Evolutionary conservation across 352 stramenopile species (phyloP).

Genomic region (Vaucheria bursata): DNA sequence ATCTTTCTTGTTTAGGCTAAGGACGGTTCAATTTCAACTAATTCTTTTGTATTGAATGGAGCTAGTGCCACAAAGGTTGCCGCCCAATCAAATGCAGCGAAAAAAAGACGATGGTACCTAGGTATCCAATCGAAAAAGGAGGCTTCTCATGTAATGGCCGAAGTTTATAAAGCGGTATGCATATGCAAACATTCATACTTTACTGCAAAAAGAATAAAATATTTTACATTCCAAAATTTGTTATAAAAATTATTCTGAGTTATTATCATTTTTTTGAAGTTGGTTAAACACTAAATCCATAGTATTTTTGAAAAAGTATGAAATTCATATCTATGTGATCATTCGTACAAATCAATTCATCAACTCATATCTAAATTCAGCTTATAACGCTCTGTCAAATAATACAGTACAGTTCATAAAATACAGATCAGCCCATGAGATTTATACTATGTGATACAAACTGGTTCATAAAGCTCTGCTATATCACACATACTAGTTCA

Average conservation of each 20-base stretch:
- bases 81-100: too few species aligned
- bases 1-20: too few species aligned
- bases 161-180: conserved; percentile 88
- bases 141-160: conserved; percentile 96
- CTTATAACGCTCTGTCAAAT: too few species aligned
- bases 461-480: too few species aligned
- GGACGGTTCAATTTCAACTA: too few species aligned
- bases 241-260: background rate
- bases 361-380: too few species aligned
- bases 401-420: too few species aligned
- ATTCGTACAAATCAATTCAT: background rate
- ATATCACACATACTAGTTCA: too few species aligned
- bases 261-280: background rate
- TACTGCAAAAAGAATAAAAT: background rate
- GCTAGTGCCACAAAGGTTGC: too few species aligned
- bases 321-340: background rate
- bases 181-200: background rate
- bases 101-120: conserved; percentile 85
- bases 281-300: background rate
- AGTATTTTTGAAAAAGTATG: background rate
- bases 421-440: too few species aligned
- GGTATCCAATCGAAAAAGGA: conserved; percentile 99
- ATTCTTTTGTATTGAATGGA: too few species aligned
- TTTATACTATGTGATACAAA: too few species aligned
- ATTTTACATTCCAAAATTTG: background rate